Conservation (phyloP, 2,329 filamentous ascomycete species). For the Phaeosphaeria sp. region DNA sequence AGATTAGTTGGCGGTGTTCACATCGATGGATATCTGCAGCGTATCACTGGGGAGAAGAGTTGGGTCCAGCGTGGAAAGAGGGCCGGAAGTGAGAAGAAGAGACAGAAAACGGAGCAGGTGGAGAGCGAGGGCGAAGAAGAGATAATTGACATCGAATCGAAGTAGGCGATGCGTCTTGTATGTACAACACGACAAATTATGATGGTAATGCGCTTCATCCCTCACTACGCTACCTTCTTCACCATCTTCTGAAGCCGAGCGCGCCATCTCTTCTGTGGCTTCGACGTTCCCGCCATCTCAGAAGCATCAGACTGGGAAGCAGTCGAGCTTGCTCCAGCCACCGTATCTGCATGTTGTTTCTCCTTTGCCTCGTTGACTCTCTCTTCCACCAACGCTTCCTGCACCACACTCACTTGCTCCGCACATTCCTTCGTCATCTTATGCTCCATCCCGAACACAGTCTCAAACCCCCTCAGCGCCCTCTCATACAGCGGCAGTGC, state of each 20-base stretch:
- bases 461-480: not conserved
- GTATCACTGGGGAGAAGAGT: slow-evolving; percentile 51
- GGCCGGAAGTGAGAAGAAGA: slow-evolving; percentile 20
- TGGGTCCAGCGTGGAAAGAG: slow-evolving; percentile 37
- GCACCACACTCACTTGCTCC: not conserved
- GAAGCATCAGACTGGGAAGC: no score
- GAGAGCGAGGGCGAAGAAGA: not conserved
- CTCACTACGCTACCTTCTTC: no score
- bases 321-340: not conserved
- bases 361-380: not conserved
- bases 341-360: not conserved
- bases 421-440: not conserved
- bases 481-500: not conserved
- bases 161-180: not conserved
- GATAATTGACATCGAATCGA: not conserved
- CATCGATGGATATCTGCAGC: slow-evolving; percentile 70
- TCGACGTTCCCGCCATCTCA: no score
- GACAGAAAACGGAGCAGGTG: slow-evolving; percentile 12
- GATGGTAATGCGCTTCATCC: not conserved
- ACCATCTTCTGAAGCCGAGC: no score
- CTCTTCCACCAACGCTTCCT: not conserved
- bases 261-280: not conserved
- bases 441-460: not conserved
- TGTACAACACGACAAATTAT: not conserved
- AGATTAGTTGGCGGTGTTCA: slow-evolving; percentile 67